Base-by-base conservation (phyloP, 139 green algal species). In the Haematococcus lacustris region DNA sequence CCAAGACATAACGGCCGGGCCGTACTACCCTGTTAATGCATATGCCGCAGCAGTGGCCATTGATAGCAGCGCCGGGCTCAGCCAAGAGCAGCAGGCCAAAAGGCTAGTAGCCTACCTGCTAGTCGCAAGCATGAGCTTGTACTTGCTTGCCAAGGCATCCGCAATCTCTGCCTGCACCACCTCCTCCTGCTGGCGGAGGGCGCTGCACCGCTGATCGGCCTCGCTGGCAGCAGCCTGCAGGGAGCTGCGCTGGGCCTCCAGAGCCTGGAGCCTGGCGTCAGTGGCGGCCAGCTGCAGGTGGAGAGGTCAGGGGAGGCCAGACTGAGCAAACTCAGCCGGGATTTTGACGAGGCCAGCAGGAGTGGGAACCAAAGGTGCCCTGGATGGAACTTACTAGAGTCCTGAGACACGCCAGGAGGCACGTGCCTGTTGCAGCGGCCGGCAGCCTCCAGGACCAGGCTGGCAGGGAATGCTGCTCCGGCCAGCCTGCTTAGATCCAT, bases 71-170 rank as follows among this genome's bases (percentile, higher is more conserved):
- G 47, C 13, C 13, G 13, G 47, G 47, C 47, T 57, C 13, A 28
- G 25, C 62, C 40, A 17, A 3, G 21, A 38, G 28, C 30, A 50
- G 57, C 51, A 63, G 32, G 23, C 6, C 25, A 76, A 34, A 30
- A 43, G 59, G 4, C 23, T 2, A 21, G 63, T 39, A n/a, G 5
- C 53, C 30, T 17, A 76, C 61, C 51, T 60, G 26, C 53, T 43
- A 26, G 82, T 89, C 25, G 73, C 72, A 51, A 90, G 67, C 51
- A 89, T 74, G 50, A 74, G 76, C 63, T 75, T 74, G 71, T 75
- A 87, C 34, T 83, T 76, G 0, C 2, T 62, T 6, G 78, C 73
- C 51, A 75, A 39, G 1, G 76, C 68, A 28, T 35, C 40, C 17
- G 76, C 76, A 7, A 85, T 50, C 28, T 79, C 81, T 28, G 32